Percentiles rank a stretch among this genome's conserved stretches.
Evolutionary conservation across 2,329 filamentous ascomycete species (phyloP).

Genomic region (Xylariales sp.): DNA sequence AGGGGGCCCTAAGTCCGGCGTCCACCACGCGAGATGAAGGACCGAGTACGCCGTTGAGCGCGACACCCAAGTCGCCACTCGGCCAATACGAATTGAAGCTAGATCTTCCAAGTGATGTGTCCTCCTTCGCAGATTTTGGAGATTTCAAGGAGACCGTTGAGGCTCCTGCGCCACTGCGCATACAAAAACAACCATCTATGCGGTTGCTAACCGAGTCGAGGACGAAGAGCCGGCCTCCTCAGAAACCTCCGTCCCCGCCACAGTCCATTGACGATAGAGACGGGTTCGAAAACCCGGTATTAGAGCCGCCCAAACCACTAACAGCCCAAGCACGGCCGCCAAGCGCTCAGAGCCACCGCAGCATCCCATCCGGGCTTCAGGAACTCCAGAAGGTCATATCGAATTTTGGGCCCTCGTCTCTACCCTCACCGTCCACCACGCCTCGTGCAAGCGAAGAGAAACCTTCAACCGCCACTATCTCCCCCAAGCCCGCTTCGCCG

Average conservation of each 20-base stretch:
- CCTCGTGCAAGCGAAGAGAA: slow-evolving; percentile 56
- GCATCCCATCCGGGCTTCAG: slow-evolving; percentile 41
- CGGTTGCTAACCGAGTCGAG: slow-evolving; percentile 24
- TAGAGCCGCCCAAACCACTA: slow-evolving; percentile 30
- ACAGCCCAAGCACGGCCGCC: slow-evolving; percentile 39
- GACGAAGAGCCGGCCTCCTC: slow-evolving; percentile 32
- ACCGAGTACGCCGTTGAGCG: slow-evolving; percentile 36
- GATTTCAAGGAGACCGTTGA: slow-evolving; percentile 43
- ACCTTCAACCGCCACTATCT: slow-evolving; percentile 39
- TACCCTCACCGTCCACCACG: slow-evolving; percentile 59
- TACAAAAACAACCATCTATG: slow-evolving; percentile 40
- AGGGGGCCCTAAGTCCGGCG: slow-evolving; percentile 24
- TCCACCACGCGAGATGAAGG: slow-evolving; percentile 29
- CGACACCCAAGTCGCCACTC: slow-evolving; percentile 54
- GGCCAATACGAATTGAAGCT: slow-evolving; percentile 56
- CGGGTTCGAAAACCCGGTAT: slow-evolving; percentile 32
- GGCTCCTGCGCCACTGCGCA: slow-evolving; percentile 42
- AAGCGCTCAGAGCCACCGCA: slow-evolving; percentile 45
- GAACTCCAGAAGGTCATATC: slow-evolving; percentile 41
- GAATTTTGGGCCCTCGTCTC: slow-evolving; percentile 47
- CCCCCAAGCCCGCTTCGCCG: slow-evolving; percentile 19
- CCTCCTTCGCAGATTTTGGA: slow-evolving; percentile 47
- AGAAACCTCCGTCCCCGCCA: slow-evolving; percentile 52
- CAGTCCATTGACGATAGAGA: slow-evolving; percentile 49
- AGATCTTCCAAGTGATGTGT: slow-evolving; percentile 43